Percentiles rank a stretch among this genome's conserved stretches.
These are phyloP conservation scores for Botrytis elliptica DNA, from an alignment of 2,329 filamentous ascomycete genomes.

Conservation along the genomic window DNA sequence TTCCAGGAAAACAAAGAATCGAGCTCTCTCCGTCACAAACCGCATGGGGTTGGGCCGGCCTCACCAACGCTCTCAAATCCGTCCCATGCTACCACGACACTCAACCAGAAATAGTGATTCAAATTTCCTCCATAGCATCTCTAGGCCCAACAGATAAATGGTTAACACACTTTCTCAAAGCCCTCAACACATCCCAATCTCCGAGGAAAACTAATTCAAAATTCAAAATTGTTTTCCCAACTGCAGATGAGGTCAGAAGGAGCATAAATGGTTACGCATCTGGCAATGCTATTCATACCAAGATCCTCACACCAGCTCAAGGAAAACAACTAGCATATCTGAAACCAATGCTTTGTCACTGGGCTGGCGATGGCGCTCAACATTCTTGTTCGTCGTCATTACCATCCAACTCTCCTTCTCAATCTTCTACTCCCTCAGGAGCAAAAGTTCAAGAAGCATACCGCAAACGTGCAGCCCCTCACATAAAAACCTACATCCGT, in stretches of 20 bases:
- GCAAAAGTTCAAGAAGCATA: constrained; percentile 45
- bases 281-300: constrained; percentile 79
- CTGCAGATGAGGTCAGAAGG: constrained; percentile 70
- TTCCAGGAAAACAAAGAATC: constrained; percentile 65
- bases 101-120: constrained; percentile 52
- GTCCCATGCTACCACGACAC: constrained; percentile 48
- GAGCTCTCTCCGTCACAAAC: constrained; percentile 48
- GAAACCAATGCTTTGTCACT: constrained; percentile 69
- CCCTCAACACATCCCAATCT: constrained; percentile 42
- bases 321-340: constrained; percentile 73
- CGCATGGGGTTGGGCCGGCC: constrained; percentile 73
- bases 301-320: constrained; percentile 67
- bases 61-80: constrained; percentile 57
- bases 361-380: constrained; percentile 59
- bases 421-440: constrained; percentile 39
- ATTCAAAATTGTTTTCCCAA: constrained; percentile 78
- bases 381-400: constrained; percentile 12
- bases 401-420: background rate
- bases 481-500: constrained; percentile 86
- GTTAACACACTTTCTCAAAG: constrained; percentile 63
- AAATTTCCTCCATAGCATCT: constrained; percentile 81
- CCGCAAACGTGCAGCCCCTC: constrained; percentile 70
- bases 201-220: constrained; percentile 42
- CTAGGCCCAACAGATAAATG: constrained; percentile 69
- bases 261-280: constrained; percentile 77